Evolutionary conservation across 257 asterid genomes (phyloP), one percentile per base, ranked within the genome.

Genomic region (Solanum ossicruentum): DNA sequence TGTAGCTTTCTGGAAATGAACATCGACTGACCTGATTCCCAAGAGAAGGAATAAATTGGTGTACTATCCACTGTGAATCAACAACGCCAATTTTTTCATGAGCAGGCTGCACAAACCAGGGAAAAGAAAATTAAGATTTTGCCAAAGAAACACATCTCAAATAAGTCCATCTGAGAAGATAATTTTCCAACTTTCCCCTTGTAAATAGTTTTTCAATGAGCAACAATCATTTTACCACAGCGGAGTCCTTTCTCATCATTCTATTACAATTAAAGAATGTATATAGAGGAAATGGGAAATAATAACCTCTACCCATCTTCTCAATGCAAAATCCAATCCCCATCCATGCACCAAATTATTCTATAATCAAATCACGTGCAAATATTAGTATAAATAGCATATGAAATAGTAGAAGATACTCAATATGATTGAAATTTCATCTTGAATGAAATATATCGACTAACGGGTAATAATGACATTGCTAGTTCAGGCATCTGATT

Each of bases 41-140:
- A 8, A 96, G 98, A 58, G 98, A 92, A 86, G 98, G 98, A 80
- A 96, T 92, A 9, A 95, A 92, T 91, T 92, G 97, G 93, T 96
- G 99, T 57, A 88, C 98, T 57, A 94, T 86, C 99, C 99, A 95
- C 78, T 95, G 96, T 52, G 98, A 82, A 91, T 96, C 96, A 2
- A 96, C 97, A 36, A 36, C 41, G 41, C 6, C 41, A 36, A 36
- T 36, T 36, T 4, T 36, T 3, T 36, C 41, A 36, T 94, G 98
- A 63, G 99, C 96, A 56, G 97, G 97, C 97, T 95, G 91, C 20
- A 55, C 80, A 81, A 56, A 81, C n/a, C 61, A 80, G 20, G 28
- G 5, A 21, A n/a, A 71, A 18, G 36, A 56, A 6, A 2, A 80
- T 58, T 61, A 80, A 55, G 23, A 41, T 83, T 85, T 84, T 78